These are phyloP conservation scores for Mycena albidolilacea DNA, from an alignment of 768 basidiomycete species.

Conservation along the genomic window DNA sequence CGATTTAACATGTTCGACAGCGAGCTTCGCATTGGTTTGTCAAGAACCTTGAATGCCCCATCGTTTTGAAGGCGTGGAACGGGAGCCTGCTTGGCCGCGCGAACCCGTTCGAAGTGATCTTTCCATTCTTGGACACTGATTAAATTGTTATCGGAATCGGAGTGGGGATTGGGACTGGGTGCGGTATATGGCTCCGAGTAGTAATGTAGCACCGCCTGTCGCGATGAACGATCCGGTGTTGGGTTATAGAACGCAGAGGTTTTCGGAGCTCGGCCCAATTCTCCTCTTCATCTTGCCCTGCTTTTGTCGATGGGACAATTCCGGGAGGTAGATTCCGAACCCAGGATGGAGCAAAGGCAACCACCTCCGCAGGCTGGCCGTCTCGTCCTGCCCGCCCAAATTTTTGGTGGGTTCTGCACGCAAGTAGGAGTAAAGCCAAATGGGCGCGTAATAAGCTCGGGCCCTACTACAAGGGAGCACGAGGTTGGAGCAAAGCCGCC, in stretches of 20 bases:
- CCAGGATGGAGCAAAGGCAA: not conserved
- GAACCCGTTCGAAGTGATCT: no score
- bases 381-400: not conserved
- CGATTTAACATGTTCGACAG: conserved; percentile 12
- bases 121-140: no score
- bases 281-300: not conserved
- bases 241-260: not conserved
- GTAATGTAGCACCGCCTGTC: no score
- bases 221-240: no score
- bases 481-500: no score
- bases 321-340: not conserved
- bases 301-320: not conserved
- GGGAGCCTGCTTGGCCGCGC: no score
- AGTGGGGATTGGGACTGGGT: no score
- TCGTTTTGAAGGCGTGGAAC: not conserved
- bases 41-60: not conserved
- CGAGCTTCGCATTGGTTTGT: not conserved
- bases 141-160: no score
- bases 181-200: no score
- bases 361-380: not conserved
- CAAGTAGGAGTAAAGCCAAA: no score
- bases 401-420: not conserved
- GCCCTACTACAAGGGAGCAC: no score
- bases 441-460: no score
- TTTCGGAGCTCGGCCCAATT: not conserved